Evolutionary conservation across 2,329 filamentous ascomycete species (phyloP).

Genomic region (Pochonia chlamydosporia): DNA sequence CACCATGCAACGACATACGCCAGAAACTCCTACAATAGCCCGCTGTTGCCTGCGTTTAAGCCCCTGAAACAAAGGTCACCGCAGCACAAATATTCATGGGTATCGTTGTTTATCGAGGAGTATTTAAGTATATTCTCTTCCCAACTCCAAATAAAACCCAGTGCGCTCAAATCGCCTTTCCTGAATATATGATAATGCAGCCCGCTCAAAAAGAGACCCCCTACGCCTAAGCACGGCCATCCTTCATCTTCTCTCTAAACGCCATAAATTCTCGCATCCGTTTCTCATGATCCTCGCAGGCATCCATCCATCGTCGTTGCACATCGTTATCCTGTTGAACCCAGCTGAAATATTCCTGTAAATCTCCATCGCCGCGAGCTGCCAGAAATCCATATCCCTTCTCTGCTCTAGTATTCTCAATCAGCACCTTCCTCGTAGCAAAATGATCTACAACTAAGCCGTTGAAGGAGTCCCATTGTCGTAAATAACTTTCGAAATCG

Average conservation of each 20-base stretch:
- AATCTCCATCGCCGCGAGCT: slow-evolving; percentile 35
- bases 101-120: neutral
- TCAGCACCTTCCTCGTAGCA: slow-evolving; percentile 40
- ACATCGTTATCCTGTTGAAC: slow-evolving; percentile 61
- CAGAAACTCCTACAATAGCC: too few species aligned
- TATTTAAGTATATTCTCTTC: neutral
- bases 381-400: slow-evolving; percentile 42
- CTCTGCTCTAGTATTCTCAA: slow-evolving; percentile 29
- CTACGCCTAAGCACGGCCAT: neutral
- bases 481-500: slow-evolving; percentile 49
- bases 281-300: slow-evolving; percentile 54
- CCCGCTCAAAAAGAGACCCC: slow-evolving; percentile 3
- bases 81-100: neutral
- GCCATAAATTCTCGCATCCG: slow-evolving; percentile 53
- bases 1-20: too few species aligned
- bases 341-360: slow-evolving; percentile 53
- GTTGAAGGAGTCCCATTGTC: slow-evolving; percentile 44
- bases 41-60: too few species aligned
- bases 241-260: slow-evolving; percentile 36
- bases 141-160: neutral
- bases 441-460: slow-evolving; percentile 51
- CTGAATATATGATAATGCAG: slow-evolving; percentile 1
- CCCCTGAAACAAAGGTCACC: too few species aligned
- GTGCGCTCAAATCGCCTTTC: slow-evolving; percentile 1
- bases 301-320: slow-evolving; percentile 53